These are phyloP conservation scores for Colletotrichum scovillei DNA, from an alignment of 2,329 filamentous ascomycete species.

Conservation along the genomic window DNA sequence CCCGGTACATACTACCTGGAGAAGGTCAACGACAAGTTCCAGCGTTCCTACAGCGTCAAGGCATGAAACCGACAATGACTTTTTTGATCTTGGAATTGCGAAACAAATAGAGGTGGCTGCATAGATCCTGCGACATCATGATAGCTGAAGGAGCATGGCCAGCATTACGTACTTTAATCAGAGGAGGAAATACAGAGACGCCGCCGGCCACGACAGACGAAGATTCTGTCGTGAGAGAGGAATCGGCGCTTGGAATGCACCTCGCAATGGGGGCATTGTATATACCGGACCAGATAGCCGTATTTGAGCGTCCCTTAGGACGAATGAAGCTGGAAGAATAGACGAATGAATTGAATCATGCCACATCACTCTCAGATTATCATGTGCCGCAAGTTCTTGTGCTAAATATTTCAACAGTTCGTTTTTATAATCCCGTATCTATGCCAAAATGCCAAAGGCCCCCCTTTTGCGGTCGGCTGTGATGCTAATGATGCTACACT, in stretches of 20 bases:
- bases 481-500: slow-evolving; percentile 4
- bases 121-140: slow-evolving; percentile 34
- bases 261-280: slow-evolving; percentile 18
- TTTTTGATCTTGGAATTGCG: slow-evolving; percentile 17
- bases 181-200: slow-evolving; percentile 17
- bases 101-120: slow-evolving; percentile 33
- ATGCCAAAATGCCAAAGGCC: background rate
- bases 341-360: slow-evolving; percentile 19
- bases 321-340: slow-evolving; percentile 7
- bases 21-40: slow-evolving; percentile 88
- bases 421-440: too few relatives aligned
- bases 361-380: background rate
- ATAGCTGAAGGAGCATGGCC: slow-evolving; percentile 19
- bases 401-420: background rate
- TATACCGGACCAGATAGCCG: slow-evolving; percentile 16
- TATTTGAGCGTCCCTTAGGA: slow-evolving; percentile 14
- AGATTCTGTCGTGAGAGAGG: background rate
- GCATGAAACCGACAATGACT: slow-evolving; percentile 58
- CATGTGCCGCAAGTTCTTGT: background rate
- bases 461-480: background rate
- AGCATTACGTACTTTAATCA: slow-evolving; percentile 25
- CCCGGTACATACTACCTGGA: slow-evolving; percentile 82
- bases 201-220: background rate
- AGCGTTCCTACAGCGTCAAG: slow-evolving; percentile 81
- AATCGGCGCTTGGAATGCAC: background rate